A percentile compares a stretch with the other conserved stretches of the same genome.
These are phyloP conservation scores for Rusavskia elegans DNA, from an alignment of 495 filamentous ascomycete species.

Conservation along the genomic window DNA sequence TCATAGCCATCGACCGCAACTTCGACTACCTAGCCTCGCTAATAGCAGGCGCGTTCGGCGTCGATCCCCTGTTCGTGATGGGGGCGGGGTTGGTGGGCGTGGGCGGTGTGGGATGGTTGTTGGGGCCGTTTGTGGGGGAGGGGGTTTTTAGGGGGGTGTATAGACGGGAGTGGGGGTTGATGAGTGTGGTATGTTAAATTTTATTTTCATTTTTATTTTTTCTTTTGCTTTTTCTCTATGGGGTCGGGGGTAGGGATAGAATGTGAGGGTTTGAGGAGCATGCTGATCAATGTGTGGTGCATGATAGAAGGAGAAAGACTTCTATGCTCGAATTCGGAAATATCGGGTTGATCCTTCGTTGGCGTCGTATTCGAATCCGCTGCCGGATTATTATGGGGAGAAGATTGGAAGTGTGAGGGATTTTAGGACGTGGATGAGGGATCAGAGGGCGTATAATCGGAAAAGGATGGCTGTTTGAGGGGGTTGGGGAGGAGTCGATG, in stretches of 20 bases:
- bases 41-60: conserved; percentile 48
- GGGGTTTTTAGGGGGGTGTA: conserved; percentile 57
- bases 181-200: conserved; percentile 42
- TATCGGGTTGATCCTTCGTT: conserved; percentile 75
- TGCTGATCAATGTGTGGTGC: background rate
- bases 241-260: background rate
- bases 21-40: conserved; percentile 49
- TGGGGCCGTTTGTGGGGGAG: conserved; percentile 66
- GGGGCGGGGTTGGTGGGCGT: conserved; percentile 58
- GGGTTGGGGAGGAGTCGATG: background rate
- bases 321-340: conserved; percentile 75
- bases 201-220: too few species aligned
- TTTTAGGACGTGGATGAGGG: conserved; percentile 90
- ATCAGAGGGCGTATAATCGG: conserved; percentile 91
- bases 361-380: conserved; percentile 51
- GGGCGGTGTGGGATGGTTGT: conserved; percentile 68
- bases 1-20: conserved; percentile 45
- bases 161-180: conserved; percentile 44
- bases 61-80: conserved; percentile 77
- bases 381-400: conserved; percentile 64
- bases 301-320: conserved; percentile 72
- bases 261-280: too few species aligned
- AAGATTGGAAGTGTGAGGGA: conserved; percentile 87
- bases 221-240: too few species aligned
- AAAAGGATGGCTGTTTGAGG: conserved; percentile 55